Evolutionary conservation across 495 filamentous ascomycete genomes (phyloP), one percentile per base, ranked within the genome.

Genomic region (Trichoderma reesei): DNA sequence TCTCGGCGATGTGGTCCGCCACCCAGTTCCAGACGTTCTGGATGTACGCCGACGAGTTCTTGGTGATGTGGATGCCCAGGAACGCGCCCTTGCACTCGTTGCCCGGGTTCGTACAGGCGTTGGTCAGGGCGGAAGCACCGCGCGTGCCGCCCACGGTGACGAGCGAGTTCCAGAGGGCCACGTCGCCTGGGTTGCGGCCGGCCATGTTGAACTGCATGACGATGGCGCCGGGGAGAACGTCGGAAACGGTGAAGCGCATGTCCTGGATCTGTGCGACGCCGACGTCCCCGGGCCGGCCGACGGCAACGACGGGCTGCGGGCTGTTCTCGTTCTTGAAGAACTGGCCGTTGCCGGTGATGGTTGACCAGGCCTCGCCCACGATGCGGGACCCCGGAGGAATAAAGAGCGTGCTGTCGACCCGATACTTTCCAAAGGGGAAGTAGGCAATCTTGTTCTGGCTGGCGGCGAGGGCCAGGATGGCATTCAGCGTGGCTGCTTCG

Each of bases 1-100:
- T 31, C 38, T 98, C 93, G 46, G 97, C 87, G 64, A 92, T 91
- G 75, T 98, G 93, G 72, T 98, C 93, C 3, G 92, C 86, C 20
- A 90, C 88, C 92, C 88, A 90, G 0, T 82, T 76, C 82, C 79
- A 84, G 65, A 82, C 80, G 74, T 90, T 86, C 70, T 85, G 84
- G 36, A 85, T 68, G 65, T 85, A 83, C 4, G 79, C 78, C 31
- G 76, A 79, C 3, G 74, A 82, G 48, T 76, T 70, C n/a, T 75
- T 64, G 9, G 86, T 87, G 39, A 88, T 66, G 66, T 88, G 86
- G 39, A 90, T 71, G 10, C 87, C 75, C 71, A 87, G 72, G 75
- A 83, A 84, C 3, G 85, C 82, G 5, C 80, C 83, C 70, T 74
- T 78, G 69, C 81, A 84, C 6, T 62, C 42, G 14, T 18, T 60